Base-by-base conservation (phyloP, 1,139 yeast genomes). In the Kodamaea derodonti region DNA sequence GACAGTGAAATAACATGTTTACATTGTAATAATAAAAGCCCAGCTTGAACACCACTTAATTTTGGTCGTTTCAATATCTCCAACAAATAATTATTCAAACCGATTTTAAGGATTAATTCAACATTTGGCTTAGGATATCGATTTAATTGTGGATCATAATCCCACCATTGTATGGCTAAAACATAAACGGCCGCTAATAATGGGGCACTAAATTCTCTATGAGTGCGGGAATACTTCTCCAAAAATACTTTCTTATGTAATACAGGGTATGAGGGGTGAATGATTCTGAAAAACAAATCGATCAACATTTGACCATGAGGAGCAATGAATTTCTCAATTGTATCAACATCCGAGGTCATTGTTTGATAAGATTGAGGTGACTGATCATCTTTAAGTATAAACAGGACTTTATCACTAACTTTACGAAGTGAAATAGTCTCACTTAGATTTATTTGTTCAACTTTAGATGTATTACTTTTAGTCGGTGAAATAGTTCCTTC, bases 91-190 rank as follows among this genome's bases (percentile, higher is more conserved):
- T 76, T 75, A 47, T 76, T 78, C 38, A 83, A 53, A 1, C 81
- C 79, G 24, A 69, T 65, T 43, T 62, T 64, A 37, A 69, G 50
- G 20, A 69, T 65, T 36, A 56, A 43, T 8, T 69, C 73, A 14
- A 75, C 77, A 51, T 80, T 78, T 0, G 92, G 92, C 47, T 81
- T 82, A 0, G 84, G 78, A 37, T 71, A 75, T 35, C 73, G 61
- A 32, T 80, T 79, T 35, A 83, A 60, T 37, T 72, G 78, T 2
- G 88, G 84, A 48, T 83, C 92, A 47, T 80, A 80, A 46, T 83
- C 88, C 92, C 92, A 83, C 86, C 90, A 83, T 54, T 82, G 87
- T 27, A 80, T 72, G 0, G 92, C 87, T 35, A 84, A 59, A 3
- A 80, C 78, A 49, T 84, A 84, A 2, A 84, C 87, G 0, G 88